phyloP scores from a whole-genome alignment of 176 grass and related monocot genomes.

The Aegilops tauschii region DNA sequence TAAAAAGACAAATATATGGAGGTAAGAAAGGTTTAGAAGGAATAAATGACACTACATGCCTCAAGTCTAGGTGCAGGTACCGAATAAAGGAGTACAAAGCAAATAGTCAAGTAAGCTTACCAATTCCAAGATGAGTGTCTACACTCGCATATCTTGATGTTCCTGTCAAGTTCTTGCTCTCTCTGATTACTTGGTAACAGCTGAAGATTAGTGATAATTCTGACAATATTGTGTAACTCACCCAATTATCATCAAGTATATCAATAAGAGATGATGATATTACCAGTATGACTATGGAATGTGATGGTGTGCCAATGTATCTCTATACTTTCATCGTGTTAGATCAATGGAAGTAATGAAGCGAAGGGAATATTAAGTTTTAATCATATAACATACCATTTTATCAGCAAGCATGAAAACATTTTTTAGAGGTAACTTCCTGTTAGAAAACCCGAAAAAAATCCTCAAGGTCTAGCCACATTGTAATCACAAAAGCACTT shows the following conservation, averaged over 20 bases:
- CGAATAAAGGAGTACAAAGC: background rate
- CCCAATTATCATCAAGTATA: background rate
- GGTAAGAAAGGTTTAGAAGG: background rate
- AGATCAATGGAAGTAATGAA: slow-evolving; percentile 28
- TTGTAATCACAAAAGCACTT: slow-evolving; percentile 83
- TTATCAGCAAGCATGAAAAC: slow-evolving; percentile 80
- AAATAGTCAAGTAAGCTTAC: slow-evolving; percentile 29
- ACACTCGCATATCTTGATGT: slow-evolving; percentile 62
- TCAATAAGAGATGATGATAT: background rate
- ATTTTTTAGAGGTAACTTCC: slow-evolving; percentile 73
- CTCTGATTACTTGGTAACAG: slow-evolving; percentile 7
- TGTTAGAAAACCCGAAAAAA: slow-evolving; percentile 60
- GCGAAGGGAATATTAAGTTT: background rate
- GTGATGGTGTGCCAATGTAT: slow-evolving; percentile 56
- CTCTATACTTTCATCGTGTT: slow-evolving; percentile 39
- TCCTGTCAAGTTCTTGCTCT: slow-evolving; percentile 66
- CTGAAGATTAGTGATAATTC: background rate
- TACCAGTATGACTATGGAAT: slow-evolving; percentile 52
- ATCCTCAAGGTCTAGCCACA: slow-evolving; percentile 72
- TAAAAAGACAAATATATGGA: background rate
- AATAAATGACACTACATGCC: background rate
- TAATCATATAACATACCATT: slow-evolving; percentile 38
- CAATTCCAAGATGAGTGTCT: slow-evolving; percentile 62
- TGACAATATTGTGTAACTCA: background rate
- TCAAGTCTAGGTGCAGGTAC: background rate